Evolutionary conservation across 2,329 filamentous ascomycete genomes (phyloP).

Genomic region (Domatiomyces catenatus): DNA sequence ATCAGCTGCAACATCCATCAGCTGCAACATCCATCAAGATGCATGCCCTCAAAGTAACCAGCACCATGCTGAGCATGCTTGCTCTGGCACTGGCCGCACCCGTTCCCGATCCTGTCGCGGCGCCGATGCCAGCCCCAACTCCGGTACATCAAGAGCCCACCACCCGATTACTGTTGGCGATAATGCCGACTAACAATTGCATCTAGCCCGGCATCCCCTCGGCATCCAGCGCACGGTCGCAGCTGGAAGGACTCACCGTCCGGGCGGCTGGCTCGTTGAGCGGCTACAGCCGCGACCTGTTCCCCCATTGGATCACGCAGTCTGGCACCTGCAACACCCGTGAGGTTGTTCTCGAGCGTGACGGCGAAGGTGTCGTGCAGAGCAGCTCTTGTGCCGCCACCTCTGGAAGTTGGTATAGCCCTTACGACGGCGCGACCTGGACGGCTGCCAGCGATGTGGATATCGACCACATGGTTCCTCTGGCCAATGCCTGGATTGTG

Average conservation of each 20-base stretch:
- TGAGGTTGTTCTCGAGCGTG: conserved; percentile 58
- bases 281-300: conserved; percentile 50
- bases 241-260: conserved; percentile 46
- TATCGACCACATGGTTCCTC: conserved; percentile 70
- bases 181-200: not conserved
- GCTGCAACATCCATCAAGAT: not conserved
- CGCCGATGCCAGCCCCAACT: conserved; percentile 2
- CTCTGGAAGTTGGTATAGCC: conserved; percentile 53
- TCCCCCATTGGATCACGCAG: conserved; percentile 57
- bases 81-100: conserved; percentile 5
- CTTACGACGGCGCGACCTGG: conserved; percentile 61
- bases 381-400: conserved; percentile 46
- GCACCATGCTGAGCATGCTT: conserved; percentile 18
- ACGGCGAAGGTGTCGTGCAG: conserved; percentile 49
- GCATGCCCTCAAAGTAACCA: not conserved
- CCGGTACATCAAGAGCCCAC: conserved; percentile 2
- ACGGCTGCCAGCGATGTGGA: conserved; percentile 54
- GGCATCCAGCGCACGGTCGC: conserved; percentile 38
- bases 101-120: conserved; percentile 6
- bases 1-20: no score
- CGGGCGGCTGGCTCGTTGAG: conserved; percentile 37
- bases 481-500: conserved; percentile 66
- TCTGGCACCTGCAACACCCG: conserved; percentile 54
- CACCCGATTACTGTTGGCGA: no score
- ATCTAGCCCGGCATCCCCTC: conserved; percentile 43